Conservation (phyloP, 2,329 filamentous ascomycete genomes). For the Escovopsis sp. region DNA sequence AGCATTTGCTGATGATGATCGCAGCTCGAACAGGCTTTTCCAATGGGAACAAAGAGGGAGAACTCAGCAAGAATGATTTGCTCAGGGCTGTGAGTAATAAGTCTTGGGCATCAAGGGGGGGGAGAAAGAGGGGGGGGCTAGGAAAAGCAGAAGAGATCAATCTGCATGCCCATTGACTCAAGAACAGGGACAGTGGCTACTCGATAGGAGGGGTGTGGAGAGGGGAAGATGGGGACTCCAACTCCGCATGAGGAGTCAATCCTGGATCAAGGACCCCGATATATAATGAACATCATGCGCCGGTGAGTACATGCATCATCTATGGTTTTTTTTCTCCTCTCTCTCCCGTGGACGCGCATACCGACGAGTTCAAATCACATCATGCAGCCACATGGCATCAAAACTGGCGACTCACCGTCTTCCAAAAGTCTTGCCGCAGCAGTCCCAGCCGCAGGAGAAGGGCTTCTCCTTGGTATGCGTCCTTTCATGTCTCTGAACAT, state of each 20-base stretch:
- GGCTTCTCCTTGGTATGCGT: conserved; percentile 53
- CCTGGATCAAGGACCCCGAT: too few relatives aligned
- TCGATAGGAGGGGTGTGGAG: too few relatives aligned
- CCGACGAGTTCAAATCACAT: too few relatives aligned
- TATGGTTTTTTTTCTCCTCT: background rate
- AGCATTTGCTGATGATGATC: conserved; percentile 16
- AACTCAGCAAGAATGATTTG: background rate
- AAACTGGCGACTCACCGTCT: conserved; percentile 34
- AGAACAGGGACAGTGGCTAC: background rate
- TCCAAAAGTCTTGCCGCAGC: conserved; percentile 48
- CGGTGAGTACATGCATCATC: too few relatives aligned
- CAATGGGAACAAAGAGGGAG: background rate
- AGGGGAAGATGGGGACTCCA: too few relatives aligned
- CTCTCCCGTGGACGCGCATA: background rate
- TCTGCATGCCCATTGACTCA: background rate
- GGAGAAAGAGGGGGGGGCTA: conserved; percentile 4
- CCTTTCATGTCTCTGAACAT: conserved; percentile 48
- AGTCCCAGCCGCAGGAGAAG: conserved; percentile 43
- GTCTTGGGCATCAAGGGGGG: conserved; percentile 1
- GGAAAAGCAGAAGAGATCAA: background rate
- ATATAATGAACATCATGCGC: too few relatives aligned
- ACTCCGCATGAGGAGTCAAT: too few relatives aligned
- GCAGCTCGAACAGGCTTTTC: background rate
- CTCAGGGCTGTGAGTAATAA: background rate
- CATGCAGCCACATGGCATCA: too few relatives aligned